Evolutionary conservation across 176 grass and related monocot species (phyloP), one percentile per base, ranked within the genome.

Genomic region (Themeda triandra): DNA sequence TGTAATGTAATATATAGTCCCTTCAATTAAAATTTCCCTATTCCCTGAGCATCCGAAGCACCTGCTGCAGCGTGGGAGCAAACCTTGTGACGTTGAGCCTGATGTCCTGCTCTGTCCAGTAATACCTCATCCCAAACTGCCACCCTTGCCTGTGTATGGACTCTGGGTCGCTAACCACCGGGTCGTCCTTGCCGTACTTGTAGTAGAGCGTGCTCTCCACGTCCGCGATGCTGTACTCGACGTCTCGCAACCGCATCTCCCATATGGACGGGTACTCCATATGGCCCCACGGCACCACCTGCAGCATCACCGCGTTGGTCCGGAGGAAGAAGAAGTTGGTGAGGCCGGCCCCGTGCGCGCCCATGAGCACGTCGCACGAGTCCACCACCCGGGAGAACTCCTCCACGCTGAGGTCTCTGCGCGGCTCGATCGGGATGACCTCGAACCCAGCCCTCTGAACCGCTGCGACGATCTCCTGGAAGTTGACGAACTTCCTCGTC

Each of bases 281-380:
- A 71, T 95, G 83, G 0, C 92, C 92, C 82, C 91, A 95, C 24
- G 93, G 93, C 63, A 95, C 84, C 80, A 95, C 77, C 86, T 95
- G 93, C 60, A 95, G 70, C 93, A 95, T 83, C 56, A 83, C 56
- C 14, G 90, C 88, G 79, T 89, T 51, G 30, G 78, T 87, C 23
- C 85, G 90, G 23, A 97, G 90, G 79, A 94, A 97, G 73, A 97
- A 65, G 14, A 92, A 85, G 83, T 94, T 90, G n/a, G 94, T 94
- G 21, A 97, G 81, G 3, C 92, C 89, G 1, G 94, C 94, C 17
- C 94, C 94, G 67, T 97, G 94, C 56, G 83, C 94, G 36, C 94
- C 94, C 92, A 97, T 94, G 13, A 94, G 71, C 76, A 90, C 86
- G 65, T 97, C 95, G 53, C 92, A 92, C n/a, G 95, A 87, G 83